These are phyloP conservation scores for Planoprotostelium fungivorum DNA, from an alignment of 78 protist species.

Conservation along the genomic window DNA sequence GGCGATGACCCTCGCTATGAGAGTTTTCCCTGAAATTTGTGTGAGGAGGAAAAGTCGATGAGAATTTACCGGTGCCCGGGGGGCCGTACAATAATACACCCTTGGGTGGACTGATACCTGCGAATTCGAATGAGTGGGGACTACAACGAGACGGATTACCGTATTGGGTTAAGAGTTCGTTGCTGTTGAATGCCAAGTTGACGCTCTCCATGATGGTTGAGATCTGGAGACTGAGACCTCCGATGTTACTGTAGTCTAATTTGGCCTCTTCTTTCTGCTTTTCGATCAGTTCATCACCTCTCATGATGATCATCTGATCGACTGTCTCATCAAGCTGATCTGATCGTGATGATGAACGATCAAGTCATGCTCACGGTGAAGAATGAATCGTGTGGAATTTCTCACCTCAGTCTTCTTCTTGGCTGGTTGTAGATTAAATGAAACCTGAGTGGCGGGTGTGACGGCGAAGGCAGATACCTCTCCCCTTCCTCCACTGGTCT, in stretches of 20 bases:
- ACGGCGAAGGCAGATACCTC: not conserved
- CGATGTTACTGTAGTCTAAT: not conserved
- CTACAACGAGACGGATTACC: no score
- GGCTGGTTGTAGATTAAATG: not conserved
- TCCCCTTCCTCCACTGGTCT: not conserved
- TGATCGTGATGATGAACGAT: no score
- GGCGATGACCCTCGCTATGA: not conserved
- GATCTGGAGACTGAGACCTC: not conserved
- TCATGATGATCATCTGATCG: no score
- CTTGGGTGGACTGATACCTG: conserved; percentile 83
- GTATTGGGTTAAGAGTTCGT: not conserved
- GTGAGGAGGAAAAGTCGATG: not conserved
- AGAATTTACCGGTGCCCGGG: conserved; percentile 91
- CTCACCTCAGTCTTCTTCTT: not conserved
- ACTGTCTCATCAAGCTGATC: no score
- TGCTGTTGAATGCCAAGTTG: not conserved
- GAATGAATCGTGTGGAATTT: no score
- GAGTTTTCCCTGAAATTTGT: not conserved
- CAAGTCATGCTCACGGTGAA: no score
- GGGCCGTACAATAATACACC: conserved; percentile 93
- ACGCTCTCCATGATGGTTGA: not conserved
- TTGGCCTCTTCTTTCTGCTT: not conserved
- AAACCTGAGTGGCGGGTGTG: not conserved
- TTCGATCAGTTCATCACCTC: no score
- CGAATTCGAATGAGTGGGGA: conserved; percentile 77